phyloP scores from a whole-genome alignment of 2,329 filamentous ascomycete species.

The Trichoderma aggressivum region DNA sequence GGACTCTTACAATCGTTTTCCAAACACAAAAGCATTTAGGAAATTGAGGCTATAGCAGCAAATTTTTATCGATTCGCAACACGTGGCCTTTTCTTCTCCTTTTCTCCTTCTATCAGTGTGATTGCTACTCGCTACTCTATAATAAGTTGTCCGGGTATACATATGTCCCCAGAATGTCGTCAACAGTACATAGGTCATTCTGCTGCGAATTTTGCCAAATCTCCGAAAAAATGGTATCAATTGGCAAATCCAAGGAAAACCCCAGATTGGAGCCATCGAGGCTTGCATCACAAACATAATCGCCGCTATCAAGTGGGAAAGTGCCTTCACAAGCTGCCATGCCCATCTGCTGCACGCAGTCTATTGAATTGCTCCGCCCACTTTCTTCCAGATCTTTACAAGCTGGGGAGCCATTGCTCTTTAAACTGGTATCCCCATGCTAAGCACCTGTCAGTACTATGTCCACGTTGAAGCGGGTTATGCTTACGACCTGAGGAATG shows the following conservation, averaged over 20 bases:
- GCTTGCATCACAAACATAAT: not conserved
- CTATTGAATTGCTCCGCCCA: not conserved
- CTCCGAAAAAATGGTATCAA: not conserved
- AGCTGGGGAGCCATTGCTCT: not conserved
- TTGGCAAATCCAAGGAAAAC: not conserved
- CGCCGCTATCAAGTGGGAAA: not conserved
- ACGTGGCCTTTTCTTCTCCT: not conserved
- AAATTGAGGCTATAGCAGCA: not conserved
- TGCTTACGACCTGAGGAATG: not conserved
- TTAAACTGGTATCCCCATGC: not conserved
- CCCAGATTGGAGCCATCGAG: not conserved
- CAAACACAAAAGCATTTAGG: not conserved
- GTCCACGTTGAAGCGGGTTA: not conserved
- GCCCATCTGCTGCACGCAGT: not conserved
- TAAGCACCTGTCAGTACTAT: not conserved
- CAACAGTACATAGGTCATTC: not conserved
- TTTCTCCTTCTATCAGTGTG: not conserved
- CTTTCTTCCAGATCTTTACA: not conserved
- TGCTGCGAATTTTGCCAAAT: not conserved
- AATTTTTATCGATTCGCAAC: not conserved
- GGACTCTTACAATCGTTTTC: not conserved
- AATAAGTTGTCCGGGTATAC: not conserved
- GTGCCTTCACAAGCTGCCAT: not conserved
- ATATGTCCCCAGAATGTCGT: not conserved
- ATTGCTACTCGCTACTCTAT: not conserved